These are phyloP conservation scores for Sedum album DNA, from an alignment of 164 flowering plant genomes.

Conservation along the genomic window DNA sequence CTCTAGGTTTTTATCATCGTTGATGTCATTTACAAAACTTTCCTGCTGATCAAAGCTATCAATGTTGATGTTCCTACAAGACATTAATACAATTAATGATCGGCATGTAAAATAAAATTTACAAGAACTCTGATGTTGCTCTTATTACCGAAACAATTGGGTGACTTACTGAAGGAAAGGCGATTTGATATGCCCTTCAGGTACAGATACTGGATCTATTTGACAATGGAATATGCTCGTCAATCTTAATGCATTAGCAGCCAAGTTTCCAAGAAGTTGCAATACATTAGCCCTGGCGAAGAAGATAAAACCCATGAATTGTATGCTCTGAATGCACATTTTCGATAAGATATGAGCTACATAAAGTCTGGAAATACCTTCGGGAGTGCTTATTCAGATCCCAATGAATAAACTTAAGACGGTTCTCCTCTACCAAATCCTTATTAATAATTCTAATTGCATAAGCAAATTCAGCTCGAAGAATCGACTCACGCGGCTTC, in stretches of 20 bases:
- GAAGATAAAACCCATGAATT: neutral
- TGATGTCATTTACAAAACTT: conserved; percentile 25
- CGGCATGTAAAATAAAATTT: neutral
- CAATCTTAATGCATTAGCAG: conserved; percentile 61
- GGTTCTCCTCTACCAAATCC: conserved; percentile 63
- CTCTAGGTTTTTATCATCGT: conserved; percentile 19
- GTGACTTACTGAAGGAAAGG: conserved; percentile 42
- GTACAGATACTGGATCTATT: conserved; percentile 33
- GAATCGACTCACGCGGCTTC: conserved; percentile 92
- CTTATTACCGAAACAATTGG: neutral
- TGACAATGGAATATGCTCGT: conserved; percentile 86
- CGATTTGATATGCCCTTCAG: conserved; percentile 22
- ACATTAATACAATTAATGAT: neutral
- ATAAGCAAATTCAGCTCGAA: conserved; percentile 82
- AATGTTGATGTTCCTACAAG: neutral
- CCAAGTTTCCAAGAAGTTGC: conserved; percentile 58
- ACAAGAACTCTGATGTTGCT: neutral
- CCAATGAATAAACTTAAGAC: conserved; percentile 86
- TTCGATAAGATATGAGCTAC: neutral
- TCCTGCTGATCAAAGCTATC: conserved; percentile 9
- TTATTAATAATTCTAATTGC: conserved; percentile 82
- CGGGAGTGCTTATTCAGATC: conserved; percentile 78
- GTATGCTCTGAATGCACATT: neutral
- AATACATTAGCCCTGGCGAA: conserved; percentile 60
- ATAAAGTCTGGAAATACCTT: conserved; percentile 34